Evolutionary conservation across 1,284 basidiomycete species (phyloP).

Genomic region (Sutorius eximius): DNA sequence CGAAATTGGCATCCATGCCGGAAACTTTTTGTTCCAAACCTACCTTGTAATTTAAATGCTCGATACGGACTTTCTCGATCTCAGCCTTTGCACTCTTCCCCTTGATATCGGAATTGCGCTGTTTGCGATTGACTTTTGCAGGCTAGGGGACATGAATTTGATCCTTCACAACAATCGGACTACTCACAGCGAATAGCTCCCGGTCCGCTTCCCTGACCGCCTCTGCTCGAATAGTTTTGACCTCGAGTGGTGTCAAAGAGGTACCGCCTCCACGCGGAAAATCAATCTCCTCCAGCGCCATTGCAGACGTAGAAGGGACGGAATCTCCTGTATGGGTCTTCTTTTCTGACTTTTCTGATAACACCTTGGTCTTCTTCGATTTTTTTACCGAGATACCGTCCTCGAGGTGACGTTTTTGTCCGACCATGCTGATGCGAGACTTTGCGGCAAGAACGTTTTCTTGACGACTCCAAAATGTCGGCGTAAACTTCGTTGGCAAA

Average conservation of each 20-base stretch:
- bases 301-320: conserved; percentile 36
- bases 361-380: conserved; percentile 55
- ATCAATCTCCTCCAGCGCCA: conserved; percentile 78
- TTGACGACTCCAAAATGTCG: background rate
- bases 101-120: conserved; percentile 52
- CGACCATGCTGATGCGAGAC: conserved; percentile 38
- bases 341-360: conserved; percentile 28
- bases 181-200: conserved; percentile 68
- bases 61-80: conserved; percentile 58
- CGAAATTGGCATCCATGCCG: background rate
- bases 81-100: conserved; percentile 33
- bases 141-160: conserved; percentile 13
- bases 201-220: conserved; percentile 82
- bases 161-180: conserved; percentile 7
- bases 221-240: conserved; percentile 83
- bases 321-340: conserved; percentile 30
- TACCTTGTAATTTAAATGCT: conserved; percentile 95
- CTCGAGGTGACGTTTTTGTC: conserved; percentile 60
- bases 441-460: background rate
- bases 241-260: conserved; percentile 86
- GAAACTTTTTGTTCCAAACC: background rate
- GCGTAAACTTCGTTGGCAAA: conserved; percentile 12
- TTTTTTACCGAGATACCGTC: conserved; percentile 48
- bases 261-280: conserved; percentile 92
- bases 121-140: conserved; percentile 32